These are phyloP conservation scores for Tricholomella constricta DNA, from an alignment of 768 basidiomycete genomes.

Conservation along the genomic window DNA sequence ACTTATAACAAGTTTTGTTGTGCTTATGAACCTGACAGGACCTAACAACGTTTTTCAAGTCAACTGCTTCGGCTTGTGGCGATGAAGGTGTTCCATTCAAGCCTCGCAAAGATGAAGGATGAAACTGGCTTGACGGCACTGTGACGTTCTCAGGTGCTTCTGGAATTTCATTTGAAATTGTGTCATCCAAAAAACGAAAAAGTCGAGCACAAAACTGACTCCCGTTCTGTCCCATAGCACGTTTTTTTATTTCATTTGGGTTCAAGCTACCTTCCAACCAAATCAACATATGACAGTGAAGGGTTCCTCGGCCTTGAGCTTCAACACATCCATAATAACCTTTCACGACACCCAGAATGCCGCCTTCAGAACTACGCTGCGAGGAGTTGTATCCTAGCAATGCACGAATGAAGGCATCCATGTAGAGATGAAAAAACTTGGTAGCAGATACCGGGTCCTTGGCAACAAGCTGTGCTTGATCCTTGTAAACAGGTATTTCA, in stretches of 20 bases:
- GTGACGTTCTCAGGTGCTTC: too few species aligned
- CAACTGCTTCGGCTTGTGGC: slow-evolving; percentile 5
- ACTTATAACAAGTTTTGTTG: slow-evolving; percentile 42
- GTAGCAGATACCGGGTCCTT: slow-evolving; percentile 40
- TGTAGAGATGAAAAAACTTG: slow-evolving; percentile 42
- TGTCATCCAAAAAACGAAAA: slow-evolving; percentile 29
- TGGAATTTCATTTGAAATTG: background rate
- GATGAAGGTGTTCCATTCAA: slow-evolving; percentile 22
- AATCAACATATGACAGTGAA: slow-evolving; percentile 42
- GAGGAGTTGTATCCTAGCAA: slow-evolving; percentile 26
- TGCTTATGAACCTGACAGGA: slow-evolving; percentile 38
- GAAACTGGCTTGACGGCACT: too few species aligned
- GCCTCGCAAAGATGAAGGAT: background rate
- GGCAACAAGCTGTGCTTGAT: slow-evolving; percentile 34
- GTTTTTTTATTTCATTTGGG: slow-evolving; percentile 19
- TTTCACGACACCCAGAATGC: slow-evolving; percentile 33
- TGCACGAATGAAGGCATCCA: slow-evolving; percentile 33
- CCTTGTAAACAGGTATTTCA: slow-evolving; percentile 39
- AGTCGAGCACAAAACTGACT: slow-evolving; percentile 17
- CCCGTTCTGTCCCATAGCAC: slow-evolving; percentile 12
- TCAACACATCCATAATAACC: slow-evolving; percentile 42
- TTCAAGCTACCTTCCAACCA: slow-evolving; percentile 36
- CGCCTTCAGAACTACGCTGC: slow-evolving; percentile 14
- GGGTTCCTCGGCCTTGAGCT: too few species aligned
- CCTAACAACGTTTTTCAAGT: slow-evolving; percentile 23